A percentile compares a stretch with the other conserved stretches of the same genome.
phyloP scores from a whole-genome alignment of 2,329 filamentous ascomycete genomes.

The Talaromyces verruculosus region DNA sequence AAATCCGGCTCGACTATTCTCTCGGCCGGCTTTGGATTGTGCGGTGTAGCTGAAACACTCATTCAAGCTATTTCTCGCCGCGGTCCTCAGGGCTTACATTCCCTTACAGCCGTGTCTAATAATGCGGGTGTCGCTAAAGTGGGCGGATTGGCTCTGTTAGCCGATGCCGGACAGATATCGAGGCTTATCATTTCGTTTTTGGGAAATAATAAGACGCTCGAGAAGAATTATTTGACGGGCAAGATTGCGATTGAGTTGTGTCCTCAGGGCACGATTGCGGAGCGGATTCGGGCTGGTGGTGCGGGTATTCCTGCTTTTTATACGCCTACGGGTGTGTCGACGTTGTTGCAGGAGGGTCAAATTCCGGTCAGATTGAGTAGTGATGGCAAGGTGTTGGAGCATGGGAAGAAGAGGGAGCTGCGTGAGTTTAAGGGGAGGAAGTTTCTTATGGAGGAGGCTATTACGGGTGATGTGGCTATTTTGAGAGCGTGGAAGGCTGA shows the following conservation, averaged over 20 bases:
- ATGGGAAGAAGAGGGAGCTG: constrained; percentile 68
- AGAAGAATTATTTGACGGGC: constrained; percentile 83
- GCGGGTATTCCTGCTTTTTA: constrained; percentile 92
- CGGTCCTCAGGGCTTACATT: constrained; percentile 67
- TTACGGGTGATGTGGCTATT: constrained; percentile 87
- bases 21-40: constrained; percentile 81
- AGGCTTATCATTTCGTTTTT: constrained; percentile 95
- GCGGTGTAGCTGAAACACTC: constrained; percentile 76
- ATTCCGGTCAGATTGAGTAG: constrained; percentile 75
- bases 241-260: constrained; percentile 88
- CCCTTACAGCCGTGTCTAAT: constrained; percentile 87
- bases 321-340: constrained; percentile 68
- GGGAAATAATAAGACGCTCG: constrained; percentile 91
- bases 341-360: constrained; percentile 76
- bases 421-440: constrained; percentile 88
- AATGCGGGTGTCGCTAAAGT: constrained; percentile 81
- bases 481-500: constrained; percentile 93
- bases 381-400: constrained; percentile 66
- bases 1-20: constrained; percentile 72
- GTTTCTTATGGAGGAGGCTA: constrained; percentile 85
- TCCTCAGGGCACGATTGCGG: constrained; percentile 89
- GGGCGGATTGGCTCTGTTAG: constrained; percentile 73
- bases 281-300: constrained; percentile 84
- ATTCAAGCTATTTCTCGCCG: constrained; percentile 64
- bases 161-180: constrained; percentile 78